Conservation (phyloP, 441 rosid genomes). For the Geranium incanum region DNA sequence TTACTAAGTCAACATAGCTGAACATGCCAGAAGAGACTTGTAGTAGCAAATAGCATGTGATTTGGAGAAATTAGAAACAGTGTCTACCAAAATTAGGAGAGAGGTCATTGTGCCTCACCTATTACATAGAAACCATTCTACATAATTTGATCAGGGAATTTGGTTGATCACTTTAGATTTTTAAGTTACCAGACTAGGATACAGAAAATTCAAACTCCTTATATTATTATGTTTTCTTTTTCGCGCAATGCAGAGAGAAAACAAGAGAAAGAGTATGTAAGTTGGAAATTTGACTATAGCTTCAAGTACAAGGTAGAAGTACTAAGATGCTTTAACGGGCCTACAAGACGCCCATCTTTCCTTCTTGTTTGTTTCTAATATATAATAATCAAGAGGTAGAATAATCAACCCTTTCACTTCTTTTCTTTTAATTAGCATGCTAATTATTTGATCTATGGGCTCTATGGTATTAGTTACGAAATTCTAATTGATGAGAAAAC, state of each 20-base stretch:
- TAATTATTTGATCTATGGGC: no score
- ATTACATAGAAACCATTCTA: not conserved
- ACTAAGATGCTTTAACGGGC: not conserved
- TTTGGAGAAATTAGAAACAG: not conserved
- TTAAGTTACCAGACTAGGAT: not conserved
- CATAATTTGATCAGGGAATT: not conserved
- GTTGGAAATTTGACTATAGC: not conserved
- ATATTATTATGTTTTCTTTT: not conserved
- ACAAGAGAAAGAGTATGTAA: not conserved
- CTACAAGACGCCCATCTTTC: not conserved
- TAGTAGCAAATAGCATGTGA: slow-evolving; percentile 7
- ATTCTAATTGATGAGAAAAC: no score
- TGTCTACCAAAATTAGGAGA: not conserved
- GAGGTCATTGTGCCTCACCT: not conserved
- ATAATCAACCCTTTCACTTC: not conserved
- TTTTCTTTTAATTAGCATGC: no score
- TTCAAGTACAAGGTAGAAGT: not conserved
- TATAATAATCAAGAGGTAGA: not conserved
- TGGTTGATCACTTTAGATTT: not conserved
- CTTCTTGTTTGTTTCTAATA: not conserved
- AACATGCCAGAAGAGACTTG: slow-evolving; percentile 7
- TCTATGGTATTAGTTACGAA: no score
- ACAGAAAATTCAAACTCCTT: not conserved
- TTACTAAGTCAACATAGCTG: slow-evolving; percentile 11
- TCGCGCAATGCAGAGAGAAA: not conserved